These are phyloP conservation scores for Groenewaldozyma tartarivorans DNA, from an alignment of 805 yeast genomes.

Conservation along the genomic window DNA sequence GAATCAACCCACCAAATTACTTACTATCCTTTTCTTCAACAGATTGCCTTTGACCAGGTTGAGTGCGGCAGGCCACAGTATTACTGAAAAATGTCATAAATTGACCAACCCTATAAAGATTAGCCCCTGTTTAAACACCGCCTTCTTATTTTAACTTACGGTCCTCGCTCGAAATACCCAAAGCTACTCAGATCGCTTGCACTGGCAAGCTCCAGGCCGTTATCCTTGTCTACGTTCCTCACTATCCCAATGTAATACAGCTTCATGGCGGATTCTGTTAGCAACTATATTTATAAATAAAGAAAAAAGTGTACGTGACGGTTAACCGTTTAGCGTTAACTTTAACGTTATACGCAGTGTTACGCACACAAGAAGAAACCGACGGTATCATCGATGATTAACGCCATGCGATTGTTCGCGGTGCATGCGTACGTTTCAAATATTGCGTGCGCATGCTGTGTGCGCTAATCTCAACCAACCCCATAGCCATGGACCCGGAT, in stretches of 20 bases:
- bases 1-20: background rate
- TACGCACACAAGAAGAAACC: too few species aligned
- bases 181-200: conserved; percentile 80
- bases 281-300: too few species aligned
- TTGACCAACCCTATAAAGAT: conserved; percentile 54
- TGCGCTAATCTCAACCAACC: too few species aligned
- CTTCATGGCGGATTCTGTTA: too few species aligned
- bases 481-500: too few species aligned
- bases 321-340: too few species aligned
- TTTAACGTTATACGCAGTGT: too few species aligned
- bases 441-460: too few species aligned
- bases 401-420: too few species aligned
- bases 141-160: conserved; percentile 21
- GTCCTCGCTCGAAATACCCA: conserved; percentile 75
- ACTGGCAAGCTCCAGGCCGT: conserved; percentile 66
- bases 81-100: conserved; percentile 91
- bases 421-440: too few species aligned
- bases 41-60: conserved; percentile 84
- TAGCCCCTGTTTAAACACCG: background rate
- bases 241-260: conserved; percentile 83
- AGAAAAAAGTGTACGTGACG: too few species aligned
- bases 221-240: conserved; percentile 46
- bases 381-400: too few species aligned
- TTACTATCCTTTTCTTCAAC: conserved; percentile 66
- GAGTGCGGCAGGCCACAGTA: conserved; percentile 83